A percentile compares a stretch with the other conserved stretches of the same genome.
Evolutionary conservation across 257 asterid species (phyloP).

Genomic region (Ilex aquifolium): DNA sequence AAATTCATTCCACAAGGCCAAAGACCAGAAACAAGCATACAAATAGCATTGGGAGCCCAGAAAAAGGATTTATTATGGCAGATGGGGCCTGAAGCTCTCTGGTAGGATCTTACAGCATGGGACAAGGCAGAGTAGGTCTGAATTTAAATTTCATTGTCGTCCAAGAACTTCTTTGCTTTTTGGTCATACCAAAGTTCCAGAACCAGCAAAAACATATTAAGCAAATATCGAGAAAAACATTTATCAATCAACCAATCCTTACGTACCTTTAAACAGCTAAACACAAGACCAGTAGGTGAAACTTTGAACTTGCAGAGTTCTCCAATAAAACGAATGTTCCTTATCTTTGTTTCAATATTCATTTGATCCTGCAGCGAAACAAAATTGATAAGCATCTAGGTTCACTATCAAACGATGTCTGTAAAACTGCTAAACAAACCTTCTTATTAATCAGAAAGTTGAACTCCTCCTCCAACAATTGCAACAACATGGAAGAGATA

Average conservation of each 20-base stretch:
- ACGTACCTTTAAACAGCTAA: constrained; percentile 87
- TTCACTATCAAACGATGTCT: constrained; percentile 9
- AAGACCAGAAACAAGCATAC: no score
- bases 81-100: no score
- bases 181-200: no score
- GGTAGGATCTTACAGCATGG: no score
- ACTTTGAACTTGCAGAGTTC: constrained; percentile 97
- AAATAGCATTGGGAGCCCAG: no score
- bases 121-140: no score
- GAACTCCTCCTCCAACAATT: constrained; percentile 93
- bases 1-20: no score
- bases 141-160: no score
- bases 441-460: constrained; percentile 84
- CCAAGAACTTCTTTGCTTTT: no score
- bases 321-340: constrained; percentile 93
- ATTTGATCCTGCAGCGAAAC: constrained; percentile 79
- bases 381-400: constrained; percentile 13
- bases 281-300: constrained; percentile 81
- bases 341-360: constrained; percentile 94
- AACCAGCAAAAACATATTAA: no score
- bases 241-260: constrained; percentile 3
- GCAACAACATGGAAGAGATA: constrained; percentile 83
- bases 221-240: no score
- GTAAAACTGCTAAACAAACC: constrained; percentile 38
- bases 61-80: no score